Evolutionary conservation across 78 protist species (phyloP).

Genomic region (Dictyostelium citrinum): DNA sequence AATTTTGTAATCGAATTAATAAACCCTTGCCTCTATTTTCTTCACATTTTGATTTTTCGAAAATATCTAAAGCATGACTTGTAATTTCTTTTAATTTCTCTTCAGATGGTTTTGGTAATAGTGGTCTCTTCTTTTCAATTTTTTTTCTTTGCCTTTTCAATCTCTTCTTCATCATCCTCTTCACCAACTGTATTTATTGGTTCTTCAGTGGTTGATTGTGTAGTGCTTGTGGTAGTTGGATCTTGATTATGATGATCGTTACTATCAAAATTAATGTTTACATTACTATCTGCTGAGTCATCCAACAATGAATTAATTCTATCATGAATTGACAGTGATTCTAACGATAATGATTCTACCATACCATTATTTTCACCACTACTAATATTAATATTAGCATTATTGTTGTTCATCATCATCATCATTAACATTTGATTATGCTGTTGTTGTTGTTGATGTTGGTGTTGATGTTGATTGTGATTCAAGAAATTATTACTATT

Average conservation of each 20-base stretch:
- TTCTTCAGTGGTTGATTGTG: neutral
- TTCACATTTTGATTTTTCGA: conserved; percentile 67
- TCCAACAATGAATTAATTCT: neutral
- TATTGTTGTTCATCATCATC: neutral
- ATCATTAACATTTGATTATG: neutral
- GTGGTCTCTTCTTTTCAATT: conserved; percentile 45
- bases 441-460: neutral
- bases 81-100: conserved; percentile 25
- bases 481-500: neutral
- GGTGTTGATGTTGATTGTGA: neutral
- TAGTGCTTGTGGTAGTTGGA: neutral
- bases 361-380: neutral
- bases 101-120: conserved; percentile 36
- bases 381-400: neutral
- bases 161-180: conserved; percentile 19
- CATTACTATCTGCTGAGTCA: neutral
- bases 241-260: neutral
- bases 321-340: neutral
- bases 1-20: conserved; percentile 19
- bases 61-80: conserved; percentile 58
- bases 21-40: conserved; percentile 59
- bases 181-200: neutral
- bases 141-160: conserved; percentile 37
- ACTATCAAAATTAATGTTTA: neutral
- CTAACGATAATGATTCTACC: neutral